These are phyloP conservation scores for Mycena floridula DNA, from an alignment of 768 basidiomycete species.

Conservation along the genomic window DNA sequence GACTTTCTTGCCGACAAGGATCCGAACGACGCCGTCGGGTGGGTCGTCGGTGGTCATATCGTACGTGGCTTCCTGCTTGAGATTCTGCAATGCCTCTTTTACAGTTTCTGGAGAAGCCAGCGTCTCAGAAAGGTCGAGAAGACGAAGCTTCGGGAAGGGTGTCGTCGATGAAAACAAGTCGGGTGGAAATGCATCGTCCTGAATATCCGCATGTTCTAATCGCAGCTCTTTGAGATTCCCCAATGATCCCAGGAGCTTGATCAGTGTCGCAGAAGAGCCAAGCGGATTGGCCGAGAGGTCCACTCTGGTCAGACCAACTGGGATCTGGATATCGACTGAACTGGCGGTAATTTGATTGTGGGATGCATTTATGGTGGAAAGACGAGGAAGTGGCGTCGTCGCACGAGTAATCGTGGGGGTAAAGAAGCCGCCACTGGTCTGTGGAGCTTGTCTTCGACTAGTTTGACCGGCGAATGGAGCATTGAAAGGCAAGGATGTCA, in stretches of 20 bases:
- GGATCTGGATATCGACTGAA: slow-evolving; percentile 49
- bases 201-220: slow-evolving; percentile 51
- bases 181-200: slow-evolving; percentile 51
- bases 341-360: slow-evolving; percentile 57
- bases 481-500: slow-evolving; percentile 56
- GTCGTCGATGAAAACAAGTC: slow-evolving; percentile 25
- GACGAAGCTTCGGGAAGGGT: slow-evolving; percentile 44
- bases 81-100: slow-evolving; percentile 33
- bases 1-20: slow-evolving; percentile 66
- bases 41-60: slow-evolving; percentile 51
- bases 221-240: slow-evolving; percentile 50
- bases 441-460: neutral
- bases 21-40: slow-evolving; percentile 41
- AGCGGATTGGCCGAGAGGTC: slow-evolving; percentile 69
- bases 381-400: slow-evolving; percentile 56
- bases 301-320: slow-evolving; percentile 47
- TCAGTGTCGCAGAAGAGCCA: slow-evolving; percentile 28
- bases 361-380: slow-evolving; percentile 58
- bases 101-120: slow-evolving; percentile 43
- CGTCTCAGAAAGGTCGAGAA: slow-evolving; percentile 67
- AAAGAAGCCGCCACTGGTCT: slow-evolving; percentile 52
- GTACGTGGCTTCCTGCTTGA: slow-evolving; percentile 48
- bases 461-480: slow-evolving; percentile 39
- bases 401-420: slow-evolving; percentile 57
- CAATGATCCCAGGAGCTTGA: slow-evolving; percentile 43